Evolutionary conservation across 305 asterid species (phyloP).

Genomic region (Solanum hybrid): DNA sequence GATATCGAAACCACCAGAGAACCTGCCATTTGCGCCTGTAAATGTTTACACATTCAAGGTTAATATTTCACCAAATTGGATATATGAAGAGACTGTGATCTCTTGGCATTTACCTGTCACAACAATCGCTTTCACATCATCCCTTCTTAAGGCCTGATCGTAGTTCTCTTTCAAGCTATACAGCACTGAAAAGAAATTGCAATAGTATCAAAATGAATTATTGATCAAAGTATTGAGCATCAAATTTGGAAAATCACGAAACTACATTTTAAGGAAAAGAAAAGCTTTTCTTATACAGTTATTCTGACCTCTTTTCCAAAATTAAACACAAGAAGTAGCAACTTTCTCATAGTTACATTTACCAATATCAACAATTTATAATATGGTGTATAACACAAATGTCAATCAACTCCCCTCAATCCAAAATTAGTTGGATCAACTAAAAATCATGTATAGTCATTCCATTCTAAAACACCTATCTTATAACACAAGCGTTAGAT

Average conservation of each 20-base stretch:
- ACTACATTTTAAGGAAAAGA: neutral
- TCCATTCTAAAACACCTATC: no score
- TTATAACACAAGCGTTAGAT: no score
- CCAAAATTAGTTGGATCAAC: neutral
- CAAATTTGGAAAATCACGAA: neutral
- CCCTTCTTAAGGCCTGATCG: constrained; percentile 66
- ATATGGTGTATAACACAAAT: neutral
- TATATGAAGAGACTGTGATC: neutral
- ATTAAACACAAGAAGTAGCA: neutral
- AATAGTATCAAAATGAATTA: neutral
- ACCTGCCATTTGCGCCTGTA: constrained; percentile 89
- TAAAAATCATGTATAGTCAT: neutral
- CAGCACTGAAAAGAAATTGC: constrained; percentile 38
- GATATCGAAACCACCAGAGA: constrained; percentile 94
- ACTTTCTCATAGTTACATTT: neutral
- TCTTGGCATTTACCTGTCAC: constrained; percentile 46
- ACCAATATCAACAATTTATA: neutral
- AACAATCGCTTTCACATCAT: constrained; percentile 86
- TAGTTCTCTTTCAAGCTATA: constrained; percentile 79
- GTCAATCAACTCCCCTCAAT: neutral
- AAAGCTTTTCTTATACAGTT: neutral
- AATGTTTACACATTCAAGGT: neutral
- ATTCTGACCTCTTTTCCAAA: neutral
- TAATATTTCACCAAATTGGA: neutral
- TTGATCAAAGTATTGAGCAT: neutral